A percentile compares a stretch with the other conserved stretches of the same genome.
Evolutionary conservation across 495 filamentous ascomycete species (phyloP).

Genomic region (Chaetomium fimeti): DNA sequence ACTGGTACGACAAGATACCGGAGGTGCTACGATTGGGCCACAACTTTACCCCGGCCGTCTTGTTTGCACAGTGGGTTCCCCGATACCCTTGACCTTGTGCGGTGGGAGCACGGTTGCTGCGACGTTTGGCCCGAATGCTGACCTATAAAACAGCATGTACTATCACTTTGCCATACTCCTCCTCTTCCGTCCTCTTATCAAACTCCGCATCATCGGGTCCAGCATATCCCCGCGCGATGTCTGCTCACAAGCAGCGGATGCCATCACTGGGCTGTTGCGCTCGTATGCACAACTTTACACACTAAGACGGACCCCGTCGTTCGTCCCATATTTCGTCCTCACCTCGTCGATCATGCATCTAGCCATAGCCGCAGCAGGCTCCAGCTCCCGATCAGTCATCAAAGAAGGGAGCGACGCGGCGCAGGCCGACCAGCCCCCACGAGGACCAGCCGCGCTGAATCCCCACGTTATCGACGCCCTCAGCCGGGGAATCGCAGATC

Average conservation of each 20-base stretch:
- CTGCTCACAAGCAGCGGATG: slow-evolving; percentile 60
- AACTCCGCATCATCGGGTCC: slow-evolving; percentile 57
- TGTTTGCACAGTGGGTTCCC: slow-evolving; percentile 61
- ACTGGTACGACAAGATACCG: slow-evolving; percentile 63
- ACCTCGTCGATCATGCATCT: slow-evolving; percentile 60
- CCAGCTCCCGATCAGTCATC: slow-evolving; percentile 13
- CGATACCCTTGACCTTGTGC: neutral
- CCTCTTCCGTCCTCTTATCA: slow-evolving; percentile 65
- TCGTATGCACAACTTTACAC: slow-evolving; percentile 61
- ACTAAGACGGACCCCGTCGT: slow-evolving; percentile 55
- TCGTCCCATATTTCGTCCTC: slow-evolving; percentile 60
- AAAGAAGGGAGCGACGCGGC: slow-evolving; percentile 12
- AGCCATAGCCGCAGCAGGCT: slow-evolving; percentile 42
- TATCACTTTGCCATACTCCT: slow-evolving; percentile 63
- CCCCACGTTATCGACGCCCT: slow-evolving; percentile 42
- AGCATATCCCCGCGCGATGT: slow-evolving; percentile 61
- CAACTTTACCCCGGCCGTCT: slow-evolving; percentile 58
- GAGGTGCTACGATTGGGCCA: slow-evolving; percentile 55
- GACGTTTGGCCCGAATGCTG: neutral
- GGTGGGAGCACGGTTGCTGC: neutral
- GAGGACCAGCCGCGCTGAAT: slow-evolving; percentile 28
- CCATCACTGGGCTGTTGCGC: slow-evolving; percentile 55
- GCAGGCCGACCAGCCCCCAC: slow-evolving; percentile 29
- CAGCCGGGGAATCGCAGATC: slow-evolving; percentile 47
- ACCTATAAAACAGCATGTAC: slow-evolving; percentile 52